Evolutionary conservation across 2,329 filamentous ascomycete genomes (phyloP).

Genomic region (Acrocalymma vagum): DNA sequence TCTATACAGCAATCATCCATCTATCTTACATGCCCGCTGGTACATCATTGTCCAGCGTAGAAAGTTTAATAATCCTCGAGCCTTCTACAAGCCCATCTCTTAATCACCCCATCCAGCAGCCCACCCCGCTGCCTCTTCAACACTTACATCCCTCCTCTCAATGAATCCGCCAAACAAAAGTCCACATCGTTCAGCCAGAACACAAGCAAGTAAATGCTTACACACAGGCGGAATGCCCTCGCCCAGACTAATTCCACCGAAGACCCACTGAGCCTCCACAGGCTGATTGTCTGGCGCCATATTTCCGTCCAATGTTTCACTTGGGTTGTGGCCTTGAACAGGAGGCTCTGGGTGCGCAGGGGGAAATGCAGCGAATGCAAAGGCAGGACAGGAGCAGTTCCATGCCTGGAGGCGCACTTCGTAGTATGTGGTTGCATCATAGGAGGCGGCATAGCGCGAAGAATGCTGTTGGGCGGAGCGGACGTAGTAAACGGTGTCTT

Average conservation of each 20-base stretch:
- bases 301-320: not conserved
- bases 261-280: slow-evolving; percentile 41
- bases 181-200: slow-evolving; percentile 74
- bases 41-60: too few relatives aligned
- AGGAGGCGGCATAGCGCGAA: slow-evolving; percentile 43
- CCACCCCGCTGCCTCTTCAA: slow-evolving; percentile 78
- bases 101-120: slow-evolving; percentile 51
- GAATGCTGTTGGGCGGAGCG: slow-evolving; percentile 62
- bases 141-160: slow-evolving; percentile 62
- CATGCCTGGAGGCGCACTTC: slow-evolving; percentile 78
- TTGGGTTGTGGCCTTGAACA: slow-evolving; percentile 1
- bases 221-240: slow-evolving; percentile 68
- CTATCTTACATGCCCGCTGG: too few relatives aligned
- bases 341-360: slow-evolving; percentile 26
- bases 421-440: slow-evolving; percentile 59
- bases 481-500: slow-evolving; percentile 65
- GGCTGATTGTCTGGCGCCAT: slow-evolving; percentile 5
- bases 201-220: slow-evolving; percentile 88
- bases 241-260: slow-evolving; percentile 61
- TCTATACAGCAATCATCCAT: slow-evolving; percentile 12
- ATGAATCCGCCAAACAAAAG: slow-evolving; percentile 65
- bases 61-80: not conserved
- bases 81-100: slow-evolving; percentile 5
- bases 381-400: slow-evolving; percentile 91
- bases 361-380: slow-evolving; percentile 75